Evolutionary conservation across 441 rosid genomes (phyloP).

Genomic region (Pelargonium myrrhifolium): DNA sequence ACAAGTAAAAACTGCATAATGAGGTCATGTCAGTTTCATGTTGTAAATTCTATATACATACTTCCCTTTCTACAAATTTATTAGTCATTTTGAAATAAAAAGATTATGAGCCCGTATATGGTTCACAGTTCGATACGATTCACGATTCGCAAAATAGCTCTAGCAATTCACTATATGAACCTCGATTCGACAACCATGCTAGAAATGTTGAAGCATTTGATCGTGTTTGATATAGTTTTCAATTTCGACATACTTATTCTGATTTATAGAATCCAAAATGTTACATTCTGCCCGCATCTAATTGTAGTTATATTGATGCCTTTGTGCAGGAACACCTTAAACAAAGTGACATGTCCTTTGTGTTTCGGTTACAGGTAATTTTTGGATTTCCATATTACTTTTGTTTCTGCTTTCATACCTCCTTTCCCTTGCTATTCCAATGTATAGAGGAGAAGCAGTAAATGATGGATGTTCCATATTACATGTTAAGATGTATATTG

Average conservation of each 20-base stretch:
- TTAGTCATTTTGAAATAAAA: too few species aligned
- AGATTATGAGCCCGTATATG: too few species aligned
- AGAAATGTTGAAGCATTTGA: constrained; percentile 5
- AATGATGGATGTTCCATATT: background rate
- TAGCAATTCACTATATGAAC: too few species aligned
- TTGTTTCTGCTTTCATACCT: background rate
- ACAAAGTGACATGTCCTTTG: constrained; percentile 87
- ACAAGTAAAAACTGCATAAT: background rate
- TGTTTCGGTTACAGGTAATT: constrained; percentile 84
- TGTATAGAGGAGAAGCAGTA: background rate
- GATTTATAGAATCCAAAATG: background rate
- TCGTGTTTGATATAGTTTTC: background rate
- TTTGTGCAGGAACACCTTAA: constrained; percentile 83
- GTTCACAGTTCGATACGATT: too few species aligned
- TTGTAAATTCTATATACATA: too few species aligned
- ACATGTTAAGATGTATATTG: background rate
- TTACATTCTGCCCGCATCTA: constrained; percentile 6
- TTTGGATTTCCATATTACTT: background rate
- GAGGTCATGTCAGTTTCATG: background rate
- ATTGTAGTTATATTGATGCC: constrained; percentile 13
- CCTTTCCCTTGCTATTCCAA: background rate
- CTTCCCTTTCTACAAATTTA: too few species aligned
- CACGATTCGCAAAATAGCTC: too few species aligned
- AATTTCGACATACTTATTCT: background rate
- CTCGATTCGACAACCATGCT: background rate